Evolutionary conservation across 2,329 filamentous ascomycete species (phyloP), one percentile per base, ranked within the genome.

Genomic region (Elsinoe arachidis): DNA sequence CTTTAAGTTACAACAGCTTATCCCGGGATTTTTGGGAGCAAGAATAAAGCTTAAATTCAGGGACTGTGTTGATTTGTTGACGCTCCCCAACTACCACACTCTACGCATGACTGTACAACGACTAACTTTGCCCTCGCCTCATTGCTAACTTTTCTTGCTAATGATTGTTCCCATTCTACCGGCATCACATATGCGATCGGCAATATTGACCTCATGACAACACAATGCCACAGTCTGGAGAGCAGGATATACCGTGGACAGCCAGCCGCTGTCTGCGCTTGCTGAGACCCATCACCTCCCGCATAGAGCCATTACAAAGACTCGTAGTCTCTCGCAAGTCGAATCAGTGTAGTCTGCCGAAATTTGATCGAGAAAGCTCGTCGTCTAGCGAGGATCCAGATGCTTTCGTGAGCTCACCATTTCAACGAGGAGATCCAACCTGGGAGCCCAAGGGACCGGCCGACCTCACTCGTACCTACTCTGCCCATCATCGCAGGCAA

Each of bases 231-330:
- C 37, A 53, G 14, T 9, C 55, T n/a, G 41, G 12, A 38, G 46
- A 57, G 33, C 55, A 57, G 15, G 35, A 51, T 19, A 30, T 34
- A n/a, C 54, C 41, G 47, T 75, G 73, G 72, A 75, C 71, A 6
- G 70, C 72, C 14, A 67, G 70, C 46, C 70, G 72, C 39, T 75
- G 73, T 63, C 73, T 73, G 58, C 69, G 73, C 53, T 65, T 75
- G 3, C 66, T 75, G 0, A 68, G 73, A 41, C 73, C 73, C 12
- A 67, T 75, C 11, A 69, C 70, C 14, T 72, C 70, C 12, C 70
- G 73, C 60, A 68, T 75, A 47, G 63, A 66, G 26, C 71, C 71
- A 26, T 65, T 75, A 6, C 64, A 69, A 37, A 73, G 69, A 58
- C 63, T 69, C 55, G 38, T 35, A 47, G 61, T 26, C 38, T 43